Evolutionary conservation across 306 rosid species (phyloP).

Genomic region (Glycine tomentella): DNA sequence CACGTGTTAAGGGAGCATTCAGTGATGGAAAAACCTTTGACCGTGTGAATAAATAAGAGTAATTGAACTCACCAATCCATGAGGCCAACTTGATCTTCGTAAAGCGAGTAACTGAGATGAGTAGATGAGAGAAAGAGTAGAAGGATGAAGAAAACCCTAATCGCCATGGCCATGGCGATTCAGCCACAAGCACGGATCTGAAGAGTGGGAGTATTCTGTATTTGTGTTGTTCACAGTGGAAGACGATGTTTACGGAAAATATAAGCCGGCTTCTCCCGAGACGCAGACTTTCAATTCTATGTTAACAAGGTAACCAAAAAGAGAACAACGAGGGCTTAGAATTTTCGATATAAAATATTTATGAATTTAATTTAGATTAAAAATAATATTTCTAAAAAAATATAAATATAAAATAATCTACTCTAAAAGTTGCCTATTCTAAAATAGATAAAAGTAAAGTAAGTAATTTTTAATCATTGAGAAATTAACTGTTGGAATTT

Average conservation of each 20-base stretch:
- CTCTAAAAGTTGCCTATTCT: not conserved
- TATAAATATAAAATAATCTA: too few relatives aligned
- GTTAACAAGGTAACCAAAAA: not conserved
- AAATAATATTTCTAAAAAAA: not conserved
- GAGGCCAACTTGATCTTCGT: conserved; percentile 97
- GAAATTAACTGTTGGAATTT: too few relatives aligned
- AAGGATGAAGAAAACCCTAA: conserved; percentile 61
- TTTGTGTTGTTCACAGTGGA: not conserved
- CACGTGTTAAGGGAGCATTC: not conserved
- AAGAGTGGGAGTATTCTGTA: not conserved
- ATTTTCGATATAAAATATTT: not conserved
- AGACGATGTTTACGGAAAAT: conserved; percentile 21
- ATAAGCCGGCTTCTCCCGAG: conserved; percentile 30
- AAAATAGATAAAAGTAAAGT: too few relatives aligned
- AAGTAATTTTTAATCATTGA: too few relatives aligned
- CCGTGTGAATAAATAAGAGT: conserved; percentile 25
- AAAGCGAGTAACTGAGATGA: conserved; percentile 60
- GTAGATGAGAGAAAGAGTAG: conserved; percentile 50
- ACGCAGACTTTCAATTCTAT: conserved; percentile 32
- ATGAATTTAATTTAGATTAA: not conserved
- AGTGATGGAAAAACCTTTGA: conserved; percentile 6
- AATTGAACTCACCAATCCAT: conserved; percentile 81
- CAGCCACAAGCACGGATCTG: conserved; percentile 61
- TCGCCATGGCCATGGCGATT: conserved; percentile 78
- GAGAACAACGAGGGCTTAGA: not conserved